Percentiles rank a stretch among this genome's conserved stretches.
phyloP scores from a whole-genome alignment of 176 grass and related monocot species.

The Oryza glaberrima region DNA sequence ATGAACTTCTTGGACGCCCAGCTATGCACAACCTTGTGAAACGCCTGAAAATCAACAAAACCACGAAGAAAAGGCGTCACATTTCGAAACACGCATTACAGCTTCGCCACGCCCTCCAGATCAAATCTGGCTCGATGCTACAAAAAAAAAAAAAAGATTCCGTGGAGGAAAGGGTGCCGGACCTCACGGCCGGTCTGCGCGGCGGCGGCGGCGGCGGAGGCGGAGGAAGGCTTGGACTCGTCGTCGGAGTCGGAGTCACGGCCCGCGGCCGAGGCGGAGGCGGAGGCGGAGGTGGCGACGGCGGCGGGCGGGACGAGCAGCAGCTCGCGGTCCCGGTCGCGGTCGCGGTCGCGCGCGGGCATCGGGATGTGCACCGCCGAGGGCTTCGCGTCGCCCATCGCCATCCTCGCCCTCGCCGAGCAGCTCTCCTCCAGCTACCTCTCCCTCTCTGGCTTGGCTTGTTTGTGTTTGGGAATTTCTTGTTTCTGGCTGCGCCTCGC shows the following conservation, averaged over 20 bases:
- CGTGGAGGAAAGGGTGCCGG: not conserved
- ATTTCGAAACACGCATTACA: conserved; percentile 25
- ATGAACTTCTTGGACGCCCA: conserved; percentile 93
- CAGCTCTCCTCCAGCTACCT: not conserved
- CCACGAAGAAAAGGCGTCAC: conserved; percentile 17
- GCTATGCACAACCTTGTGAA: conserved; percentile 73
- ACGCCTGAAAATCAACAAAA: conserved; percentile 54
- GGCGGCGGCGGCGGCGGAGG: conserved; percentile 40
- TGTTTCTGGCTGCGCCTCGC: too few relatives aligned
- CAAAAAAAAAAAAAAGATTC: not conserved
- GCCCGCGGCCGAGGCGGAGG: conserved; percentile 16
- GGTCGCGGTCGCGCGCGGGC: conserved; percentile 43
- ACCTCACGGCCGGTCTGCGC: conserved; percentile 69
- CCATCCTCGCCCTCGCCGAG: not conserved
- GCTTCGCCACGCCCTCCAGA: not conserved
- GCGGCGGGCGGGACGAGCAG: conserved; percentile 51
- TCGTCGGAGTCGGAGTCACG: conserved; percentile 35
- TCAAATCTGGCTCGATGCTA: conserved; percentile 31
- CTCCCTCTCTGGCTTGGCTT: not conserved
- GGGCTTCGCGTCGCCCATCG: conserved; percentile 58
- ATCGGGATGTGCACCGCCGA: conserved; percentile 46
- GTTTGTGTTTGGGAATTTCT: not conserved
- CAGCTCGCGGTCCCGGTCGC: conserved; percentile 42
- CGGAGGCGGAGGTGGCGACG: conserved; percentile 7
- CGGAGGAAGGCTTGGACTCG: conserved; percentile 54